Base-by-base conservation (phyloP, 2,329 filamentous ascomycete genomes). In the Epichloe hybrida region DNA sequence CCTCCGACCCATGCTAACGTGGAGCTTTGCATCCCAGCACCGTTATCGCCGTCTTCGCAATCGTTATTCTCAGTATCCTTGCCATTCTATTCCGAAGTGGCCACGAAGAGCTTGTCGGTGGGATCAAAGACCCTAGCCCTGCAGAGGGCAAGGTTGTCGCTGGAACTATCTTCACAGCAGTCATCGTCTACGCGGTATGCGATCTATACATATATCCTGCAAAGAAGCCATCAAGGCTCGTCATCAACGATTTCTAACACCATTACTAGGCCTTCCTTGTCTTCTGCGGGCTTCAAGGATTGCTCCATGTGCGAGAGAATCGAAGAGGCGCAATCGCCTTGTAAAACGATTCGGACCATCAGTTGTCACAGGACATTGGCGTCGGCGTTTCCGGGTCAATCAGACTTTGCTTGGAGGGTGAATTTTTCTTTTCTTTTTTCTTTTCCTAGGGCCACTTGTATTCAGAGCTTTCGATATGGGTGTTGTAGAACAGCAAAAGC, bases 201-300 rank as follows among this genome's bases (percentile, higher is more conserved):
- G 5, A 38, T 3, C n/a, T 21, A 20, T 8, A 6, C 40, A 13
- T 23, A 5, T 21, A 21, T n/a, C 21, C n/a, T 17, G 20, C 35
- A n/a, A 6, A 23, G 36, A 27, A 23, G 5, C 11, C 5, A 27
- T 31, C 20, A 17, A 34, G 17, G 6, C 9, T 7, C 4, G 20
- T 8, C 5, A 8, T 17, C 27, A 6, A 27, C 31, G 20, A 23
- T 1, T 21, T 36, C 48, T 49, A 20, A 49, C 15, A 20, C 5
- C 23, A 31, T n/a, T 17, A 13, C 9, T 57, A 94, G 90, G 82
- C 77, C 17, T 97, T 97, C 75, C 79, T 96, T 51, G 76, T 94
- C 48, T 96, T 95, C 72, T 97, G 91, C 69, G 86, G 84, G 52
- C 80, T 90, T 58, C 91, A 97, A 68, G 91, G 89, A 56, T 80